Conservation (phyloP, 495 filamentous ascomycete genomes). For the Chlorociboria aeruginascens region DNA sequence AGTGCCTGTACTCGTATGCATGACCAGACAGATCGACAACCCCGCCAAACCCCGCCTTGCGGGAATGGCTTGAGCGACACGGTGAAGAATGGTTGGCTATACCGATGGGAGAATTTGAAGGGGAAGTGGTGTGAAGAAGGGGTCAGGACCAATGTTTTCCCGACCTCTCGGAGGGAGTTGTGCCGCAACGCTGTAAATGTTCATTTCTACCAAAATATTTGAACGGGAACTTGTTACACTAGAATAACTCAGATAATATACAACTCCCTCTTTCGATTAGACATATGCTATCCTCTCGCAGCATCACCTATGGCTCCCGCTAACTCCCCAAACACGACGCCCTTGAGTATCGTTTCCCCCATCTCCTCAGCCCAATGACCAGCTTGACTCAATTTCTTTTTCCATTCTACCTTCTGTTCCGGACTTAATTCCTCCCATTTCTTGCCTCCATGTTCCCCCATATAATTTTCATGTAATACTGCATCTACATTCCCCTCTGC, state of each 20-base stretch:
- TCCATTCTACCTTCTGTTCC: conserved; percentile 54
- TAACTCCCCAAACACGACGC: conserved; percentile 63
- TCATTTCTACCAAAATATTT: too few relatives aligned
- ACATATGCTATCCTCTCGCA: conserved; percentile 9
- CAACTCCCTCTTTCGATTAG: neutral
- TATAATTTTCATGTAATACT: conserved; percentile 19
- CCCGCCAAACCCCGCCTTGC: too few relatives aligned
- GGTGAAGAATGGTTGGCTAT: too few relatives aligned
- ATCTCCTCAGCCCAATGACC: conserved; percentile 64
- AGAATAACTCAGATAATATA: neutral
- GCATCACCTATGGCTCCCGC: conserved; percentile 18
- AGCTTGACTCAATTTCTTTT: conserved; percentile 49
- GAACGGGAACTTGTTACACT: too few relatives aligned
- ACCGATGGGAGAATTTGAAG: too few relatives aligned
- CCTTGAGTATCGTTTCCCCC: conserved; percentile 60
- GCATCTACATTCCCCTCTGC: neutral
- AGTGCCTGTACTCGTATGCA: too few relatives aligned
- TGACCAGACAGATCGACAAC: too few relatives aligned
- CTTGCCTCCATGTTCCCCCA: conserved; percentile 31
- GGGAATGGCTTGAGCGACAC: too few relatives aligned
- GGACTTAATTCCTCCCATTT: conserved; percentile 54
- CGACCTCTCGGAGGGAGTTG: too few relatives aligned
- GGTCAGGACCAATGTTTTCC: too few relatives aligned
- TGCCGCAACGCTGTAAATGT: too few relatives aligned
- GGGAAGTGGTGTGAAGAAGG: too few relatives aligned